Base-by-base conservation (phyloP, 2,329 filamentous ascomycete genomes). In the Ascocoryne sarcoides region DNA sequence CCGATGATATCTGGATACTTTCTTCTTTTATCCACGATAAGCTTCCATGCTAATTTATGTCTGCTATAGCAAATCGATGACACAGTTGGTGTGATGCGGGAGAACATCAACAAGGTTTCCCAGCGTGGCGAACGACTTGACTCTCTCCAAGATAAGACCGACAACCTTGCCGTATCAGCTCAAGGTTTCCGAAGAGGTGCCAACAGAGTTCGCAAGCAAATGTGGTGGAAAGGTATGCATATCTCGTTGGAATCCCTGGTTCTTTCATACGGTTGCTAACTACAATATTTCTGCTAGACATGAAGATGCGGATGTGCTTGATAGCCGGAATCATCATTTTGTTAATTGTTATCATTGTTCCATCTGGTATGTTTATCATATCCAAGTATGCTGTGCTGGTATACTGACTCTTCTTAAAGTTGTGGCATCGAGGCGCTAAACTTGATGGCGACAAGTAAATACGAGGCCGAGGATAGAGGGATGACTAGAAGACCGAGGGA, bases 241-340 rank as follows among this genome's bases (percentile, higher is more conserved):
- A 5, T 17, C 16, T 32, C 5, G 29, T 32, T 9, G 4, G 5
- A 35, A 12, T 17, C n/a, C n/a, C n/a, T 9, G 32, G 20, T 18
- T 29, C 2, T n/a, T 37, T 3, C 26, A 7, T n/a, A n/a, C 17
- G 19, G 9, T 10, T 41, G 28, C 44, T 50, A 43, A 52, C 37
- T 17, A 15, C 15, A 18, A 7, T 34, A 34, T 5, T 10, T 5
- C 12, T 5, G 30, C 30, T 15, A 76, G 90, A 96, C 62, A 94
- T 95, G 87, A 96, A 96, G 79, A 98, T 98, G 92, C 82, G 92
- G 65, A 92, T 95, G 73, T 96, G 90, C 69, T 72, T 98, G 56
- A 84, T 94, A 61, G 73, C 81, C 44, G 92, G 89, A 59, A 84
- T 98, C 65, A 83, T 96, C 63, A 76, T 96, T 54, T 73, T 98